These are phyloP conservation scores for Colletotrichum simmondsii DNA, from an alignment of 2,329 filamentous ascomycete genomes.

Conservation along the genomic window DNA sequence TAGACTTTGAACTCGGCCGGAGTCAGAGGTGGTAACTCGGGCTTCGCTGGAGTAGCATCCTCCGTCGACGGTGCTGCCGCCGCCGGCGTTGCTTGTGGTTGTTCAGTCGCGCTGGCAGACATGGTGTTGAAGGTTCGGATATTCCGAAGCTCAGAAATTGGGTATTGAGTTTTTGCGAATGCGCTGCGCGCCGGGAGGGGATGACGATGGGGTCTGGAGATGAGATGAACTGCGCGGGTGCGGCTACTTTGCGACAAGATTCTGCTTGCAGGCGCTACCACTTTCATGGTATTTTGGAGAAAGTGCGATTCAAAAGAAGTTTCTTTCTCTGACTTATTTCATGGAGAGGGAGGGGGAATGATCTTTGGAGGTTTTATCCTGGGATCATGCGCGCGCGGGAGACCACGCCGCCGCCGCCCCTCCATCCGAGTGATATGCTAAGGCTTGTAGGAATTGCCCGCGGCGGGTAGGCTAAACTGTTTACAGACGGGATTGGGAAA, in stretches of 20 bases:
- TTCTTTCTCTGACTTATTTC: neutral
- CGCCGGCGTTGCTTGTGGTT: neutral
- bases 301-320: neutral
- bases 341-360: neutral
- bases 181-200: neutral
- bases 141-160: neutral
- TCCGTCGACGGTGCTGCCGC: neutral
- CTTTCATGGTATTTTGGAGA: neutral
- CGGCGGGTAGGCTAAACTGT: conserved; percentile 27
- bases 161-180: neutral
- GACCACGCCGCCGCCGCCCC: neutral
- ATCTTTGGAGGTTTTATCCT: neutral
- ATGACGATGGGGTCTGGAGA: neutral
- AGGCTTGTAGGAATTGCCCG: conserved; percentile 7
- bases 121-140: neutral
- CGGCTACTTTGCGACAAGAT: neutral
- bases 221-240: conserved; percentile 3
- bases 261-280: neutral
- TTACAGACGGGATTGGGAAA: conserved; percentile 2
- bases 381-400: neutral
- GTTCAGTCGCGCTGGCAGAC: conserved; percentile 19
- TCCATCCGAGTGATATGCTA: neutral
- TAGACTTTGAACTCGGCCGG: conserved; percentile 74
- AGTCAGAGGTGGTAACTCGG: conserved; percentile 69
- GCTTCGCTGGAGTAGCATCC: neutral